These are phyloP conservation scores for Aspergillus ostianus DNA, from an alignment of 495 filamentous ascomycete species.

Conservation along the genomic window DNA sequence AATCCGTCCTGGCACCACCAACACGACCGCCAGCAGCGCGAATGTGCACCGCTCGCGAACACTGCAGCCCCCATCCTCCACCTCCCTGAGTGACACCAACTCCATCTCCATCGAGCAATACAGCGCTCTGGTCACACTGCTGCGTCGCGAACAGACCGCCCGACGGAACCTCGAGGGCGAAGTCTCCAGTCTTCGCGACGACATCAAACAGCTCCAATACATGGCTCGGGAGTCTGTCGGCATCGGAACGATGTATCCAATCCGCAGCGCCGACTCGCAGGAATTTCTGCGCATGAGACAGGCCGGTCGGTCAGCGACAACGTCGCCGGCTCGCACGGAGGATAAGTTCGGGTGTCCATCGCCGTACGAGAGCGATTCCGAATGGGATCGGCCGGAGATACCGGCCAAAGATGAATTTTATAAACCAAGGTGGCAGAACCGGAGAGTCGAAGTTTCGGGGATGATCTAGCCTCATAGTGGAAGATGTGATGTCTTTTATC, in stretches of 20 bases:
- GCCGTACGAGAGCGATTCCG: constrained; percentile 18
- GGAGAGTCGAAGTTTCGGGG: constrained; percentile 16
- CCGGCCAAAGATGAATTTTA: constrained; percentile 11
- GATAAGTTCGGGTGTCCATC: constrained; percentile 10
- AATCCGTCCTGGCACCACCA: constrained; percentile 33
- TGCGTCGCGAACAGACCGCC: constrained; percentile 56
- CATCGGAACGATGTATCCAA: constrained; percentile 38
- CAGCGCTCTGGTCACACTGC: constrained; percentile 51
- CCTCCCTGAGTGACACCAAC: constrained; percentile 31
- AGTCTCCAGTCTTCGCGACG: constrained; percentile 49
- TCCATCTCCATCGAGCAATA: constrained; percentile 57
- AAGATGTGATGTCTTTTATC: too few species aligned
- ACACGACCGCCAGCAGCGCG: background rate
- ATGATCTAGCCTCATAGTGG: constrained; percentile 15
- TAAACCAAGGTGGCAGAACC: constrained; percentile 16
- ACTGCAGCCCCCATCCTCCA: constrained; percentile 33
- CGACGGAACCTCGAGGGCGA: constrained; percentile 53
- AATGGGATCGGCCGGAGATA: constrained; percentile 12
- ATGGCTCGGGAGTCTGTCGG: constrained; percentile 36
- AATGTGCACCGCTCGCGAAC: constrained; percentile 25
- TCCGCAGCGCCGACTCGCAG: constrained; percentile 33
- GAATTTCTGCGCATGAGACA: constrained; percentile 33
- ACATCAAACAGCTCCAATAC: constrained; percentile 43
- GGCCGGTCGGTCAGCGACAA: constrained; percentile 18
- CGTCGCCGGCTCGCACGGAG: constrained; percentile 11